Percentiles rank a stretch among this genome's conserved stretches.
phyloP scores from a whole-genome alignment of 2,329 filamentous ascomycete genomes.

The Phyllosticta citrichinensis region DNA sequence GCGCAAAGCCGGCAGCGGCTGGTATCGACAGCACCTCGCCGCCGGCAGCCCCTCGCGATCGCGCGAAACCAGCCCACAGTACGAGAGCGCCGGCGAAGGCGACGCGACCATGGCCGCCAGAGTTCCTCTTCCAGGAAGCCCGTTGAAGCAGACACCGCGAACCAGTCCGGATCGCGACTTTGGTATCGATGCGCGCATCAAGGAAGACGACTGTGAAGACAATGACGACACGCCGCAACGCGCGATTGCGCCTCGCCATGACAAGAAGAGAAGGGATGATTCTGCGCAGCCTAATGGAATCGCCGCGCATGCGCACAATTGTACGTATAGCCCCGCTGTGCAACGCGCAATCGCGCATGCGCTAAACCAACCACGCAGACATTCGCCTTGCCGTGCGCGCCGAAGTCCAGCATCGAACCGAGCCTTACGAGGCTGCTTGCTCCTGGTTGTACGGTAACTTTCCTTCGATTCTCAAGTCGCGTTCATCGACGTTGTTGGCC shows the following conservation, averaged over 20 bases:
- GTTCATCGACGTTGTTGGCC: conserved; percentile 55
- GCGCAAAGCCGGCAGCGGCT: conserved; percentile 48
- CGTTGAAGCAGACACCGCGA: conserved; percentile 45
- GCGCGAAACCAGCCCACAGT: conserved; percentile 49
- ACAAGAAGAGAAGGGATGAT: conserved; percentile 17
- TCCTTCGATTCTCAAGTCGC: conserved; percentile 55
- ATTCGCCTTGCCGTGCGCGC: conserved; percentile 76
- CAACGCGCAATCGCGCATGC: conserved; percentile 4
- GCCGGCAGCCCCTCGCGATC: conserved; percentile 42
- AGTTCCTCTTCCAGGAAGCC: conserved; percentile 51
- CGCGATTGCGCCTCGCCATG: conserved; percentile 16
- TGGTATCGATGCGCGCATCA: conserved; percentile 20
- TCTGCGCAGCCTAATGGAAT: conserved; percentile 14
- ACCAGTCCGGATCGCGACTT: conserved; percentile 38
- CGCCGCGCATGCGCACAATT: conserved; percentile 31
- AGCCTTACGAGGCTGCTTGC: conserved; percentile 68
- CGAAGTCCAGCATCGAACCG: conserved; percentile 78
- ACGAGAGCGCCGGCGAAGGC: conserved; percentile 45
- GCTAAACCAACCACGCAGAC: conserved; percentile 10
- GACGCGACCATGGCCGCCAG: conserved; percentile 44
- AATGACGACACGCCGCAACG: conserved; percentile 16
- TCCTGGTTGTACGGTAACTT: conserved; percentile 52
- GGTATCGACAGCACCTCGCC: conserved; percentile 36
- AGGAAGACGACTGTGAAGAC: conserved; percentile 14
- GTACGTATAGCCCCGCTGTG: conserved; percentile 28